Conservation (phyloP, 1,284 basidiomycete species). For the Moesziomyces antarcticus region DNA sequence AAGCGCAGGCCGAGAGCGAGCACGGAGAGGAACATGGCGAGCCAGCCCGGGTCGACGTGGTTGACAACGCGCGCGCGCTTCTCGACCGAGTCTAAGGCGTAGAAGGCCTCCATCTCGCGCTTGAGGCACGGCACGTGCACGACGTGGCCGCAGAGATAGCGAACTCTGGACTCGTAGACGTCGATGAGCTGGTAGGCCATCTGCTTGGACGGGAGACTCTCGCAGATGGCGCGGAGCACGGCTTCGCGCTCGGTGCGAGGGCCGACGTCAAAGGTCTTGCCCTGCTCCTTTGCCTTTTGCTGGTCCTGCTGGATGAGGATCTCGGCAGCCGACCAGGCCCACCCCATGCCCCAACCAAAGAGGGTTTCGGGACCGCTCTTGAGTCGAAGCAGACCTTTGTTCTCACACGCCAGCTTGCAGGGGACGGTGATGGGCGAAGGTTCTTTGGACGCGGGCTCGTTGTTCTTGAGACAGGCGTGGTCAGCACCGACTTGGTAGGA, state of each 20-base stretch:
- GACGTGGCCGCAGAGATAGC: conserved; percentile 53
- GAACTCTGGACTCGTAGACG: conserved; percentile 54
- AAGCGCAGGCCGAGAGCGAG: conserved; percentile 61
- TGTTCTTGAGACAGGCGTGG: conserved; percentile 25
- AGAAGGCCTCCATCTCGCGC: conserved; percentile 58
- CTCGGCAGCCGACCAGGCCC: conserved; percentile 61
- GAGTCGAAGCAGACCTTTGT: conserved; percentile 49
- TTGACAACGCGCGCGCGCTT: conserved; percentile 61
- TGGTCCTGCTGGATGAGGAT: conserved; percentile 33
- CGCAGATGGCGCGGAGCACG: conserved; percentile 59
- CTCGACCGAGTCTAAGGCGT: conserved; percentile 54
- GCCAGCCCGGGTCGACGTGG: conserved; percentile 62
- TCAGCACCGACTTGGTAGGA: conserved; percentile 11
- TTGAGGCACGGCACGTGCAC: conserved; percentile 55
- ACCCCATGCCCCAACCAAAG: conserved; percentile 65
- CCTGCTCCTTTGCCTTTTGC: conserved; percentile 31
- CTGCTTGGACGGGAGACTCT: conserved; percentile 53
- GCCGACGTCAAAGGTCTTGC: conserved; percentile 20
- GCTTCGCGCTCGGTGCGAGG: conserved; percentile 54
- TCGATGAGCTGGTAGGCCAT: conserved; percentile 56
- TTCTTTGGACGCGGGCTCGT: conserved; percentile 31
- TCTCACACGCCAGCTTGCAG: conserved; percentile 36
- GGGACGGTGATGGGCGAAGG: conserved; percentile 33
- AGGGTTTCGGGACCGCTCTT: conserved; percentile 59
- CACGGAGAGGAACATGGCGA: conserved; percentile 57